Evolutionary conservation across 2,329 filamentous ascomycete genomes (phyloP).

Genomic region (Beauveria bassiana): DNA sequence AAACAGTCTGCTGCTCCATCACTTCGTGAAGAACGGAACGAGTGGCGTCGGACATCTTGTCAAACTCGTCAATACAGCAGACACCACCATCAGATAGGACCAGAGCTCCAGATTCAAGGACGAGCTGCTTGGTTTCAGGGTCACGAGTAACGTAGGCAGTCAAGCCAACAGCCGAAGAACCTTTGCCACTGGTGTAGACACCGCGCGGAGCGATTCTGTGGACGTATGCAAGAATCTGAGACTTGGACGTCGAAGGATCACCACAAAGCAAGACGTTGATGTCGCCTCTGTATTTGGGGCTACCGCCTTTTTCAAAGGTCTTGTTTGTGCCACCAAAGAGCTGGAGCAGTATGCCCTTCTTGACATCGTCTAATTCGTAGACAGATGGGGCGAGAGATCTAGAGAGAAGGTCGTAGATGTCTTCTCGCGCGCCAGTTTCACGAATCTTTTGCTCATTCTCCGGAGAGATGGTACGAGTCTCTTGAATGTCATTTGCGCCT

Average conservation of each 20-base stretch:
- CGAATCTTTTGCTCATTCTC: slow-evolving; percentile 89
- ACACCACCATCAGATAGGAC: slow-evolving; percentile 76
- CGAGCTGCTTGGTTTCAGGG: slow-evolving; percentile 70
- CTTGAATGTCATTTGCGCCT: slow-evolving; percentile 69
- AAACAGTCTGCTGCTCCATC: slow-evolving; percentile 83
- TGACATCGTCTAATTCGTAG: slow-evolving; percentile 97
- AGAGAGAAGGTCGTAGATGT: slow-evolving; percentile 88
- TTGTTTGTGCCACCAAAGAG: slow-evolving; percentile 98
- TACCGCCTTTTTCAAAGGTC: slow-evolving; percentile 91
- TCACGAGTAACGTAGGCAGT: slow-evolving; percentile 77
- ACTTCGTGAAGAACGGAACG: slow-evolving; percentile 79
- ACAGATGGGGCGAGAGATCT: slow-evolving; percentile 89
- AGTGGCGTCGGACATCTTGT: slow-evolving; percentile 77
- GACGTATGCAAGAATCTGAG: slow-evolving; percentile 86
- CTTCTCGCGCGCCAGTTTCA: slow-evolving; percentile 66
- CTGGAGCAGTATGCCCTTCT: slow-evolving; percentile 95
- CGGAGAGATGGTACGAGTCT: slow-evolving; percentile 71
- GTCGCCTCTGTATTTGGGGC: slow-evolving; percentile 90
- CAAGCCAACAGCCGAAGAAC: slow-evolving; percentile 72
- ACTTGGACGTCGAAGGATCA: slow-evolving; percentile 94
- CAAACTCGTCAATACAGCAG: slow-evolving; percentile 79
- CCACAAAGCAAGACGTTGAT: slow-evolving; percentile 96
- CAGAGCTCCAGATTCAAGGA: slow-evolving; percentile 71
- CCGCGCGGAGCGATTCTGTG: slow-evolving; percentile 93
- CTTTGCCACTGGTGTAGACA: slow-evolving; percentile 75